These are phyloP conservation scores for Suillus variegatus DNA, from an alignment of 768 basidiomycete species.

Conservation along the genomic window DNA sequence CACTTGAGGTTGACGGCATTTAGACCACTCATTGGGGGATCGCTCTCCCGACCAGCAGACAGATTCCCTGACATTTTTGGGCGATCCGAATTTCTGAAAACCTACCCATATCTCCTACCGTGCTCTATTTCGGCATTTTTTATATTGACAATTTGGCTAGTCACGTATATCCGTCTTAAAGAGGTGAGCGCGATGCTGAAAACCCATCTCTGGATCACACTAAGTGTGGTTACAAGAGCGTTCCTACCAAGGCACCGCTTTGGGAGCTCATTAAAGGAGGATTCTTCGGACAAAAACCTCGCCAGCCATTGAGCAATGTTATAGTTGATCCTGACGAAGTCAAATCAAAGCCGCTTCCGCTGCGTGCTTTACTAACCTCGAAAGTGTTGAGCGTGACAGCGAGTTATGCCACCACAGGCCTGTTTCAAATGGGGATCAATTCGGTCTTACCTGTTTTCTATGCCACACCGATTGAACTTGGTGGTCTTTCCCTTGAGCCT, in stretches of 20 bases:
- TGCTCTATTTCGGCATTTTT: slow-evolving; percentile 64
- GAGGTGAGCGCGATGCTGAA: slow-evolving; percentile 39
- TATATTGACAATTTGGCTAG: slow-evolving; percentile 48
- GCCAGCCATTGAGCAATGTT: background rate
- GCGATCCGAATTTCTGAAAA: slow-evolving; percentile 51
- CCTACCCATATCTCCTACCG: slow-evolving; percentile 74
- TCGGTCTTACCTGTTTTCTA: slow-evolving; percentile 40
- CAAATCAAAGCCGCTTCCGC: slow-evolving; percentile 36
- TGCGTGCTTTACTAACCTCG: slow-evolving; percentile 50
- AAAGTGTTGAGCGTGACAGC: slow-evolving; percentile 57
- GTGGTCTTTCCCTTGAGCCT: slow-evolving; percentile 28
- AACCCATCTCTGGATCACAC: background rate
- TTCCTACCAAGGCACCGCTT: background rate
- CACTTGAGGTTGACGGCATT: slow-evolving; percentile 2
- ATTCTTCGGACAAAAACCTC: background rate
- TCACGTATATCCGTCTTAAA: slow-evolving; percentile 52
- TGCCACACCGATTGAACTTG: slow-evolving; percentile 30
- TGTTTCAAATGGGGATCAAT: slow-evolving; percentile 65
- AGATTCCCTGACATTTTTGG: slow-evolving; percentile 66
- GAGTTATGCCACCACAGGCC: slow-evolving; percentile 62
- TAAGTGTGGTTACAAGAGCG: background rate
- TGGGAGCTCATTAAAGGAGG: background rate
- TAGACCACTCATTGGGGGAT: slow-evolving; percentile 62
- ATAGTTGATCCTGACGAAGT: background rate
- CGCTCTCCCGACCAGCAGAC: slow-evolving; percentile 62